Conservation (phyloP, 306 rosid genomes). For the Bauhinia variegata region DNA sequence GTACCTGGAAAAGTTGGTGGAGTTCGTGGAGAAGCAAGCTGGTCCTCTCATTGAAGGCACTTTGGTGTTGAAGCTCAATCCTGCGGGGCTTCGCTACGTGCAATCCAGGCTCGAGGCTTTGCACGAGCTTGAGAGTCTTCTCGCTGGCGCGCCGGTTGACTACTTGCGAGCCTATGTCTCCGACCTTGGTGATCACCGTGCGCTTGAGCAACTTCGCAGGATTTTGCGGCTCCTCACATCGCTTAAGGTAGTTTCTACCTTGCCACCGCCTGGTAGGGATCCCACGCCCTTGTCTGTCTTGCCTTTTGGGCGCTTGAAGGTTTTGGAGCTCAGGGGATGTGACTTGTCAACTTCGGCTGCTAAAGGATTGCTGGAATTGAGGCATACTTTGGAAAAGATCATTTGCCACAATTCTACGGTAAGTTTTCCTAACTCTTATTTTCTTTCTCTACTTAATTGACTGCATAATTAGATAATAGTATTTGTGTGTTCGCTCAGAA, state of each 20-base stretch:
- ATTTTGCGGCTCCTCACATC: slow-evolving; percentile 83
- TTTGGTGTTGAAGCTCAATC: slow-evolving; percentile 80
- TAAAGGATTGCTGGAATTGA: slow-evolving; percentile 77
- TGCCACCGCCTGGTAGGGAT: slow-evolving; percentile 67
- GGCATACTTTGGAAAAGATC: slow-evolving; percentile 91
- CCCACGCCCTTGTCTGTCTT: slow-evolving; percentile 88
- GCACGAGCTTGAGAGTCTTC: slow-evolving; percentile 79
- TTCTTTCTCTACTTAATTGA: background rate
- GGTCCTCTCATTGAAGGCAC: slow-evolving; percentile 83
- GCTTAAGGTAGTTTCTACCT: slow-evolving; percentile 82
- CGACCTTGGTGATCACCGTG: slow-evolving; percentile 99
- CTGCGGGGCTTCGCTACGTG: slow-evolving; percentile 89
- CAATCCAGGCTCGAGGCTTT: slow-evolving; percentile 88
- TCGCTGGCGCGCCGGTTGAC: slow-evolving; percentile 87
- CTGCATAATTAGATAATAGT: background rate
- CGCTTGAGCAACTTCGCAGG: slow-evolving; percentile 91
- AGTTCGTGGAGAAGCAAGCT: slow-evolving; percentile 74
- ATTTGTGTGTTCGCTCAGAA: background rate
- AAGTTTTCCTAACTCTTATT: slow-evolving; percentile 34
- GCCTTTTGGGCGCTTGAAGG: slow-evolving; percentile 75
- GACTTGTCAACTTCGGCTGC: slow-evolving; percentile 96
- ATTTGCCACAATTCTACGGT: slow-evolving; percentile 95
- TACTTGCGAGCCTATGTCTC: slow-evolving; percentile 90
- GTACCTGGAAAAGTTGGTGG: slow-evolving; percentile 84
- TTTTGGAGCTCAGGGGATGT: slow-evolving; percentile 90